These are phyloP conservation scores for Mycena epipterygia DNA, from an alignment of 768 basidiomycete genomes.

Conservation along the genomic window DNA sequence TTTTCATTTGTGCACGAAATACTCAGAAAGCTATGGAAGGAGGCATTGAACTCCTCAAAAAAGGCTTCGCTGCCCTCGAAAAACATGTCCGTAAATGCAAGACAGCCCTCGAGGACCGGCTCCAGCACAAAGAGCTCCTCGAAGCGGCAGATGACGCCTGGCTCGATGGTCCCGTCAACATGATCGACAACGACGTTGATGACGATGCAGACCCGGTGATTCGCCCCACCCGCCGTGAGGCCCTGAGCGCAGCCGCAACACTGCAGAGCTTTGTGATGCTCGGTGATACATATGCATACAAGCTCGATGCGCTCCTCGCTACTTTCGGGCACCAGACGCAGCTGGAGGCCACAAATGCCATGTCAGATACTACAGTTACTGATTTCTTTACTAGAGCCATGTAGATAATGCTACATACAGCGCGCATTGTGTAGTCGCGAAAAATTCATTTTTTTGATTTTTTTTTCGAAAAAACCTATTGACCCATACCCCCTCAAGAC, in stretches of 20 bases:
- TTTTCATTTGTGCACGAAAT: background rate
- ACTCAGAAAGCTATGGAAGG: background rate
- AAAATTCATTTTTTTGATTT: slow-evolving; percentile 6
- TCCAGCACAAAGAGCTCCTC: background rate
- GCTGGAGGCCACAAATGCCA: slow-evolving; percentile 24
- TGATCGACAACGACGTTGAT: slow-evolving; percentile 25
- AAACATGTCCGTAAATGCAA: slow-evolving; percentile 2
- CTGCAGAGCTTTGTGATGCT: slow-evolving; percentile 39
- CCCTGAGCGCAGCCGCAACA: slow-evolving; percentile 38
- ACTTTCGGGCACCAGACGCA: slow-evolving; percentile 40
- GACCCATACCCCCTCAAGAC: slow-evolving; percentile 28
- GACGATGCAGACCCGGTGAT: slow-evolving; percentile 11
- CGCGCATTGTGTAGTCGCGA: background rate
- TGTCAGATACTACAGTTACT: background rate
- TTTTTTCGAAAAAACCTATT: slow-evolving; percentile 10
- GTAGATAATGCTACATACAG: background rate
- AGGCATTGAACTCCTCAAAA: slow-evolving; percentile 1
- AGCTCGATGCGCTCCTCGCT: slow-evolving; percentile 39
- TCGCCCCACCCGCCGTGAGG: slow-evolving; percentile 38
- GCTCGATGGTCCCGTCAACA: slow-evolving; percentile 4
- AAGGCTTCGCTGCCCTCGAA: background rate
- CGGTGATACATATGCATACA: slow-evolving; percentile 40
- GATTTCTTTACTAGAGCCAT: background rate
- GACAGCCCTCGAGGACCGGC: background rate
- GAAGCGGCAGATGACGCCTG: background rate